Evolutionary conservation across 1,284 basidiomycete genomes (phyloP).

Genomic region (Cutaneotrichosporon cavernicola): DNA sequence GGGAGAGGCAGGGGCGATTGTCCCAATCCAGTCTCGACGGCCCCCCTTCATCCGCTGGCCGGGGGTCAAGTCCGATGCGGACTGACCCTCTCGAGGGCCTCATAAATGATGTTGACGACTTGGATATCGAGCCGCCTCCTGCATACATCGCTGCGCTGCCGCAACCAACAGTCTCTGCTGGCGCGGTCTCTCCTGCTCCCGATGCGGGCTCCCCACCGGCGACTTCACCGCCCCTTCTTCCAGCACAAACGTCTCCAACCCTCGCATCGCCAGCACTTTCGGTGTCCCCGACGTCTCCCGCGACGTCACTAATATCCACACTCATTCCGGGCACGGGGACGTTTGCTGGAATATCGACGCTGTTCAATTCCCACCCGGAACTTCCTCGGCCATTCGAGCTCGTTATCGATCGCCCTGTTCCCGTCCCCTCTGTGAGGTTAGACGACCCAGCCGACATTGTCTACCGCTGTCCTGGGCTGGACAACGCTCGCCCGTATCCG

Average conservation of each 20-base stretch:
- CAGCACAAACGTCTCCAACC: background rate
- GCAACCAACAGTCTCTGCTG: background rate
- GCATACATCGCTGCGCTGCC: background rate
- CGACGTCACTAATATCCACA: background rate
- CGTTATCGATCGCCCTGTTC: conserved; percentile 1
- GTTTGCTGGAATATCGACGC: background rate
- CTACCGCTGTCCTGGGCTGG: background rate
- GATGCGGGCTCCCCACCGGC: background rate
- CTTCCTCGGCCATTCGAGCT: background rate
- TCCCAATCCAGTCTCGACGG: background rate
- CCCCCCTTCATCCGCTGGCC: background rate
- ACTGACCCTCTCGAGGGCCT: background rate
- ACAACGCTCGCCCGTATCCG: background rate
- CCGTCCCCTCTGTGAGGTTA: background rate
- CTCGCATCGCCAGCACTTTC: background rate
- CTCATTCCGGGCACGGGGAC: background rate
- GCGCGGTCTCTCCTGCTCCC: background rate
- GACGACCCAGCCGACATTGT: conserved; percentile 1
- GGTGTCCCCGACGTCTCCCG: background rate
- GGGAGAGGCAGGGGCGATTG: background rate
- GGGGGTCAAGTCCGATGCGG: background rate
- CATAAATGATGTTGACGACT: background rate
- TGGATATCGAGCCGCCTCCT: conserved; percentile 2
- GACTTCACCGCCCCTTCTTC: background rate
- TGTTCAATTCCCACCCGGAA: background rate